These are phyloP conservation scores for Quercus phellos DNA, from an alignment of 331 rosid genomes.

Conservation along the genomic window DNA sequence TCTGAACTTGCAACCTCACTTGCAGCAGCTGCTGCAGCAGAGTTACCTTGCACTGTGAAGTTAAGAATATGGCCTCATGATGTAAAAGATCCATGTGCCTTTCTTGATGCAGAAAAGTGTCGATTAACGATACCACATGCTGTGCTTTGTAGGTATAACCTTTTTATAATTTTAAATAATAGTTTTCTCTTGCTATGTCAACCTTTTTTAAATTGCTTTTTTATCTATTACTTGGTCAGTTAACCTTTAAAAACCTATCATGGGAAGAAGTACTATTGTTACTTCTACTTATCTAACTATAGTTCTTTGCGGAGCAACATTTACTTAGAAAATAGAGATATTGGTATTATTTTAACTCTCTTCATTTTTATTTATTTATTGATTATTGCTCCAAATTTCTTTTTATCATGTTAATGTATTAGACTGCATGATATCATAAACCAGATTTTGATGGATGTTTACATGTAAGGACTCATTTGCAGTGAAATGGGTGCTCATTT, in stretches of 20 bases:
- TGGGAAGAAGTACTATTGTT: background rate
- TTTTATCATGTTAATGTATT: background rate
- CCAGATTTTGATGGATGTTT: slow-evolving; percentile 4
- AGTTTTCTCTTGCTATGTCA: background rate
- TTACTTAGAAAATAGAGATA: background rate
- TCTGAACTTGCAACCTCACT: slow-evolving; percentile 79
- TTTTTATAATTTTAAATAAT: background rate
- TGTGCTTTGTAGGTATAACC: slow-evolving; percentile 85
- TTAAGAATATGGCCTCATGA: slow-evolving; percentile 90
- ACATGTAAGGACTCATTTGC: slow-evolving; percentile 30
- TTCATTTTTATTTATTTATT: background rate
- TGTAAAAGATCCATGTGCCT: slow-evolving; percentile 67
- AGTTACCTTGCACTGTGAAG: slow-evolving; percentile 96
- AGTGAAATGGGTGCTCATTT: slow-evolving; percentile 99
- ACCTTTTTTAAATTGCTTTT: background rate
- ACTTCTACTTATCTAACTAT: background rate
- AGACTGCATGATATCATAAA: background rate
- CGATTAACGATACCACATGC: slow-evolving; percentile 81
- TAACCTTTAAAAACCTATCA: background rate
- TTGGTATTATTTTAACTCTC: background rate
- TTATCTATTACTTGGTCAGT: background rate
- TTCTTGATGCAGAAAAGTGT: slow-evolving; percentile 67
- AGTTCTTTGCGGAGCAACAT: background rate
- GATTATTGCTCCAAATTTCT: background rate
- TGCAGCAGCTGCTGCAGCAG: slow-evolving; percentile 87